Base-by-base conservation (phyloP, 164 flowering plant genomes). In the Euptelea pleiosperma region DNA sequence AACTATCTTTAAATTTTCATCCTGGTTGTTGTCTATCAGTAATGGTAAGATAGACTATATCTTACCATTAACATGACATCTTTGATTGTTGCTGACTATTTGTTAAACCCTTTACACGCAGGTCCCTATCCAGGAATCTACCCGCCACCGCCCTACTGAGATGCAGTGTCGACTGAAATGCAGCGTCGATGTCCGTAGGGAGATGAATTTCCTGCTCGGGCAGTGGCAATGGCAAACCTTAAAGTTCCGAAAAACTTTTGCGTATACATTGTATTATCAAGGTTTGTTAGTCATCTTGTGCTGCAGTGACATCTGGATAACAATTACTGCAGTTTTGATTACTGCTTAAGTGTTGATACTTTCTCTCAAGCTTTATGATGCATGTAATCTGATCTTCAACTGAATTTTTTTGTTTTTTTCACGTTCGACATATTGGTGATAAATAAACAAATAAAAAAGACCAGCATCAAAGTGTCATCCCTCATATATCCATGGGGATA, bases 51-150 rank as follows among this genome's bases (percentile, higher is more conserved):
- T n/a, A n/a, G n/a, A n/a, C n/a, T n/a, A n/a, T n/a, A n/a, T 16
- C 19, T 15, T 54, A 24, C 43, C 37, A 31, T 68, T 24, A 26
- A 22, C n/a, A 3, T 8, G 9, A 19, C n/a, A n/a, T 5, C 28
- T 44, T 3, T 37, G 9, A 33, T n/a, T 47, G 49, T 26, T 21
- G 14, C 36, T 36, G n/a, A 10, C 18, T 51, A n/a, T 24, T 0
- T 28, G n/a, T 11, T 25, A 55, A 22, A 10, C n/a, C 24, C 21
- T 25, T 16, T 39, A 46, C 44, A 22, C 41, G 55, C 67, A 71
- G 75, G 68, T 35, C 59, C 79, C 14, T 72, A 62, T 58, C 68
- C 72, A 16, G 70, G 74, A 26, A 15, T n/a, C n/a, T n/a, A n/a
- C n/a, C n/a, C n/a, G n/a, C n/a, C n/a, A n/a, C n/a, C n/a, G n/a